Evolutionary conservation across 2,329 filamentous ascomycete genomes (phyloP).

Genomic region (Ambrosiella xylebori): DNA sequence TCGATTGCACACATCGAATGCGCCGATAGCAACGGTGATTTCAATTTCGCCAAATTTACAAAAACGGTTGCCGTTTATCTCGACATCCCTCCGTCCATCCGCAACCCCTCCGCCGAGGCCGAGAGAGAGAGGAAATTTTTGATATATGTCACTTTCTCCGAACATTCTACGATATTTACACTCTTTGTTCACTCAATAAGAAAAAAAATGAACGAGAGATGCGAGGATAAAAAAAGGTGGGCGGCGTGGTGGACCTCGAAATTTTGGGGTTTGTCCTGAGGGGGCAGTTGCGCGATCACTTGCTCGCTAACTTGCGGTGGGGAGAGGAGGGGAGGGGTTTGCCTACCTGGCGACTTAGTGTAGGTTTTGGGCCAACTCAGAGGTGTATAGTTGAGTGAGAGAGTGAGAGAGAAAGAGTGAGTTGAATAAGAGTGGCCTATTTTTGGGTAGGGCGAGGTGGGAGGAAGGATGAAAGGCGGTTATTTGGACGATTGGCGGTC

Average conservation of each 20-base stretch:
- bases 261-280: background rate
- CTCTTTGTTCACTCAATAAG: background rate
- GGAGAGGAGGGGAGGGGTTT: background rate
- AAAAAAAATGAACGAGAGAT: constrained; percentile 4
- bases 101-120: too few relatives aligned
- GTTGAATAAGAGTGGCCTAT: too few relatives aligned
- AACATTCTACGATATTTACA: background rate
- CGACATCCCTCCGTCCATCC: too few relatives aligned
- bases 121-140: background rate
- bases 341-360: too few relatives aligned
- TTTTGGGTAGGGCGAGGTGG: too few relatives aligned
- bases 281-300: background rate
- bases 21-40: background rate
- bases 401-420: too few relatives aligned
- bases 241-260: background rate
- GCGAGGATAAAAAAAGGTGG: background rate
- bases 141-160: background rate
- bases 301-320: background rate
- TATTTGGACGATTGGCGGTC: too few relatives aligned
- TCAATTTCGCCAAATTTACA: too few relatives aligned
- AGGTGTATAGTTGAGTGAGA: too few relatives aligned
- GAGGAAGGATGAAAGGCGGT: too few relatives aligned
- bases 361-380: too few relatives aligned
- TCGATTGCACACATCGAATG: background rate
- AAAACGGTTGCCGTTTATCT: too few relatives aligned